phyloP scores from a whole-genome alignment of 2,329 filamentous ascomycete species.

The Alternaria tenuissima region DNA sequence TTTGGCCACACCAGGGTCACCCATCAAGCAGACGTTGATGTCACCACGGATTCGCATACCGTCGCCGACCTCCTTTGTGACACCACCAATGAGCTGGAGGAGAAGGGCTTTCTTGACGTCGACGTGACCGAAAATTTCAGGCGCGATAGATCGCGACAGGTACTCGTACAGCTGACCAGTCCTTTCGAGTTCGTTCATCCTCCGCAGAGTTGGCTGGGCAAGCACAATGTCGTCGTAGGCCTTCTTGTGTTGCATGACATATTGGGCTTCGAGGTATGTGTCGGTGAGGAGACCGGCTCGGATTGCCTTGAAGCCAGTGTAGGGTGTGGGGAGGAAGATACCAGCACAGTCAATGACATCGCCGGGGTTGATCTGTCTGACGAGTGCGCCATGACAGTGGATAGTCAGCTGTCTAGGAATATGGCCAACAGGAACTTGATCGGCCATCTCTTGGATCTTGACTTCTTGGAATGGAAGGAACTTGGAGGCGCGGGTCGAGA shows the following conservation, averaged over 20 bases:
- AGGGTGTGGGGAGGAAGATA: conserved; percentile 95
- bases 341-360: conserved; percentile 94
- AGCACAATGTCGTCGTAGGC: conserved; percentile 92
- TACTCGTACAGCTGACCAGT: conserved; percentile 96
- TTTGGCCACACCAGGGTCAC: conserved; percentile 99
- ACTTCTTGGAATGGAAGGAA: conserved; percentile 98
- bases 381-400: conserved; percentile 85
- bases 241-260: conserved; percentile 96
- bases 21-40: conserved; percentile 99
- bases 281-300: conserved; percentile 95
- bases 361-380: conserved; percentile 87
- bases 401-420: conserved; percentile 92
- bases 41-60: conserved; percentile 99
- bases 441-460: conserved; percentile 99
- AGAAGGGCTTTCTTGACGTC: conserved; percentile 98
- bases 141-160: conserved; percentile 92
- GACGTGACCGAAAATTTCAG: conserved; percentile 94
- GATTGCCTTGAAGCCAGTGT: conserved; percentile 99
- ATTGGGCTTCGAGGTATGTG: conserved; percentile 94
- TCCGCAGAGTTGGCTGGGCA: conserved; percentile 78
- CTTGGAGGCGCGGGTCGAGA: conserved; percentile 95
- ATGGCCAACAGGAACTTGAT: conserved; percentile 97
- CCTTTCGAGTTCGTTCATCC: conserved; percentile 85
- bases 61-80: conserved; percentile 95
- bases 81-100: conserved; percentile 93